A percentile compares a stretch with the other conserved stretches of the same genome.
Conservation (phyloP, 805 yeast species). For the Candida sonorensis region DNA sequence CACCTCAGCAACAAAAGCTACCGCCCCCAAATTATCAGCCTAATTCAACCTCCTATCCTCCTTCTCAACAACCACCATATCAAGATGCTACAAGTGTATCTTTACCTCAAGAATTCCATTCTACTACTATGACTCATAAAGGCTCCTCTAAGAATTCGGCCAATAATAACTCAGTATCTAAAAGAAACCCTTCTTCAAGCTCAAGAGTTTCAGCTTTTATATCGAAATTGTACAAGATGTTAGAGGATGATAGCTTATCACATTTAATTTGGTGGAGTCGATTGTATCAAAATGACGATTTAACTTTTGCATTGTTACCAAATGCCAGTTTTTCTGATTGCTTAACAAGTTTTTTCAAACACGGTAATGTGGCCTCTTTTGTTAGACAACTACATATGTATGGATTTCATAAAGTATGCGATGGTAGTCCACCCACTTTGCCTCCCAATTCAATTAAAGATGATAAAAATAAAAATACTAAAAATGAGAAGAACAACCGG, state of each 20-base stretch:
- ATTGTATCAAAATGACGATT: conserved; percentile 32
- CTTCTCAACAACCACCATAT: too few relatives aligned
- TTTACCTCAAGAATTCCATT: too few relatives aligned
- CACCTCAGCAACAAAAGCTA: too few relatives aligned
- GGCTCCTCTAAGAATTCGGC: too few relatives aligned
- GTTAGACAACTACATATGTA: conserved; percentile 95
- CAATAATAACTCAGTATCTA: background rate
- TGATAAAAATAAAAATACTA: background rate
- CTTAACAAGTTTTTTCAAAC: conserved; percentile 77
- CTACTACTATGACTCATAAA: too few relatives aligned
- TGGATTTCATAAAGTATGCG: conserved; percentile 80
- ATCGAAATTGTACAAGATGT: conserved; percentile 56
- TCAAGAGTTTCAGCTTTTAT: conserved; percentile 56
- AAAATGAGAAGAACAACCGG: conserved; percentile 10
- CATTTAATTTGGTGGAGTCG: conserved; percentile 63
- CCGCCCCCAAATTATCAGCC: too few relatives aligned
- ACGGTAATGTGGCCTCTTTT: conserved; percentile 88
- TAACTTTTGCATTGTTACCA: conserved; percentile 60
- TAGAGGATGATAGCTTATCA: conserved; percentile 44
- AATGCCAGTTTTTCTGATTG: conserved; percentile 56
- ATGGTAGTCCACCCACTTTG: conserved; percentile 25
- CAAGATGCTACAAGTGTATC: too few relatives aligned
- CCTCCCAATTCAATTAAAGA: conserved; percentile 5
- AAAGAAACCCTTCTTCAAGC: conserved; percentile 3
- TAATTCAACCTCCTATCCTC: too few relatives aligned